phyloP scores from a whole-genome alignment of 495 filamentous ascomycete genomes.

The Cudoniella acicularis region DNA sequence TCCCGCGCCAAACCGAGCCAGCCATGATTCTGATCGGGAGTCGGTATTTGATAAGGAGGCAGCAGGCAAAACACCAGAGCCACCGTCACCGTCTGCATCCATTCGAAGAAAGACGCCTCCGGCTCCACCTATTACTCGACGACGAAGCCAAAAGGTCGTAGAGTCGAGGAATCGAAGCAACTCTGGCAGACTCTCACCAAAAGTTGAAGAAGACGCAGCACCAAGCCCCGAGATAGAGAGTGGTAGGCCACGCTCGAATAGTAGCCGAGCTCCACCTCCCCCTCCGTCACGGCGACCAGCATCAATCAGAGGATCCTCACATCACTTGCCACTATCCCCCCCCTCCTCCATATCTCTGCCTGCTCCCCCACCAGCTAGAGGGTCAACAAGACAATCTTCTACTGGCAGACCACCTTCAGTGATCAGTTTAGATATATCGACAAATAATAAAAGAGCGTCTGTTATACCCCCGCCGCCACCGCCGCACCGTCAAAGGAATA shows the following conservation, averaged over 20 bases:
- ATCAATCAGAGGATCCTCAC: slow-evolving; percentile 4
- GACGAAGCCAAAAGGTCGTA: slow-evolving; percentile 23
- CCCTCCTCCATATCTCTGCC: slow-evolving; percentile 15
- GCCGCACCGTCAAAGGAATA: slow-evolving; percentile 18
- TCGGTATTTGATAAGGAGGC: slow-evolving; percentile 27
- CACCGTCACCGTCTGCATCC: slow-evolving; percentile 23
- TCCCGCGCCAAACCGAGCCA: slow-evolving; percentile 18
- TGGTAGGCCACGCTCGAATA: slow-evolving; percentile 15
- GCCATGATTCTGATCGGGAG: slow-evolving; percentile 25
- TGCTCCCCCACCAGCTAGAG: slow-evolving; percentile 20
- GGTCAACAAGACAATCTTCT: slow-evolving; percentile 9
- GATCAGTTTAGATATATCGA: slow-evolving; percentile 18
- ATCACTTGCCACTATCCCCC: slow-evolving; percentile 3
- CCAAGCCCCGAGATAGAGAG: background rate
- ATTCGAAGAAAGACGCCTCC: slow-evolving; percentile 20
- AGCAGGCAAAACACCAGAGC: slow-evolving; percentile 26
- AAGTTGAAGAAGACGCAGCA: slow-evolving; percentile 22
- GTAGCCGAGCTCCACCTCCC: slow-evolving; percentile 18
- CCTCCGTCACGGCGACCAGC: slow-evolving; percentile 20
- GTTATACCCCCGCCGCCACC: slow-evolving; percentile 24
- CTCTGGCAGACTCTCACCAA: slow-evolving; percentile 18
- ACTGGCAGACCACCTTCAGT: slow-evolving; percentile 18
- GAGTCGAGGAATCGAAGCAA: slow-evolving; percentile 19
- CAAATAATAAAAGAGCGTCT: slow-evolving; percentile 18
- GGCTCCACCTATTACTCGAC: slow-evolving; percentile 18